phyloP scores from a whole-genome alignment of 768 basidiomycete genomes.

The Mycena haematopus region DNA sequence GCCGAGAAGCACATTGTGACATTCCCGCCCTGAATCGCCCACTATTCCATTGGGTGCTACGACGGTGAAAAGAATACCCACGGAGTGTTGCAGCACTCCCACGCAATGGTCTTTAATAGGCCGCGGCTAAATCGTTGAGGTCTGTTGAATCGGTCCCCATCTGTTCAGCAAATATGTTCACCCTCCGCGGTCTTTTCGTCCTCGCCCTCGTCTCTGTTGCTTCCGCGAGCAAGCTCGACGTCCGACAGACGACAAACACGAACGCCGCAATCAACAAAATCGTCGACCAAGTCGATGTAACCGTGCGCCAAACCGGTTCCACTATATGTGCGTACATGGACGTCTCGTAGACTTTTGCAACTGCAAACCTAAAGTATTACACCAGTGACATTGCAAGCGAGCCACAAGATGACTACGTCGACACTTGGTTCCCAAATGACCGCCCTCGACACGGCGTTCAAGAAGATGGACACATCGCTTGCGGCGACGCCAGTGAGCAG shows the following conservation, averaged over 20 bases:
- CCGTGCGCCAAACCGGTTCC: constrained; percentile 32
- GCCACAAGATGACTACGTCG: constrained; percentile 34
- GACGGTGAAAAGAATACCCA: neutral
- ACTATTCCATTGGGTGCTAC: neutral
- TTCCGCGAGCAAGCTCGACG: constrained; percentile 37
- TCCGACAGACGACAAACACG: constrained; percentile 42
- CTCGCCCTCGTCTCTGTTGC: constrained; percentile 36
- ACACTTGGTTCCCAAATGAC: constrained; percentile 38
- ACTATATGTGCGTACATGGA: constrained; percentile 35
- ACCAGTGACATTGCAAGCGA: constrained; percentile 36
- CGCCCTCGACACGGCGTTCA: constrained; percentile 36
- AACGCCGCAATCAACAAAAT: constrained; percentile 36
- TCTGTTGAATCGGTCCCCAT: neutral
- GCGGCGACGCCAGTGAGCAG: constrained; percentile 35
- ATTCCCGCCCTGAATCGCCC: constrained; percentile 3
- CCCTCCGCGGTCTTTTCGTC: constrained; percentile 36
- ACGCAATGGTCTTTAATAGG: constrained; percentile 14
- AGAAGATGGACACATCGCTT: constrained; percentile 31
- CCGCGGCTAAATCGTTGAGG: neutral
- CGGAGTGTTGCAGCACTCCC: neutral
- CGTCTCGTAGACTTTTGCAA: too few relatives aligned
- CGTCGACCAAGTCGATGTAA: constrained; percentile 34
- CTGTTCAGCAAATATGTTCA: constrained; percentile 34
- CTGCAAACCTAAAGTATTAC: too few relatives aligned
- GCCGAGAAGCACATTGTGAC: constrained; percentile 1